Evolutionary conservation across 148 eudicot species (phyloP), one percentile per base, ranked within the genome.

Genomic region (Rhododendron ovatum): DNA sequence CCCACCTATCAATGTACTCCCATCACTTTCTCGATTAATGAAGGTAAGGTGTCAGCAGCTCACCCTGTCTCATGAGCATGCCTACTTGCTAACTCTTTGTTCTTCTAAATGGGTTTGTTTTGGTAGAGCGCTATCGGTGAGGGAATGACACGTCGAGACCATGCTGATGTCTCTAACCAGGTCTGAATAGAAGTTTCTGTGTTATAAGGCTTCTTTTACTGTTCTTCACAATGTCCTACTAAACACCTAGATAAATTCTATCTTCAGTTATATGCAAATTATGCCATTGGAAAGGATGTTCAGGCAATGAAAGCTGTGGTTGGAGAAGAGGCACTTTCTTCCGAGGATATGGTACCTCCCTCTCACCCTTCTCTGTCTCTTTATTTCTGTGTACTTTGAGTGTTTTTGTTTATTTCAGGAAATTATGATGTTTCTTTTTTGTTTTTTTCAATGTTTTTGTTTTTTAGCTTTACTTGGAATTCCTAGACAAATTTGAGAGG

Each of bases 261-360:
- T 33, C 78, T 91, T 63, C 91, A 97, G 98, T 91, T 97, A 80
- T 97, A 97, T 87, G 99, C 99, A 83, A 97, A 97, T 88, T 97
- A 97, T 89, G 99, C 99, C 80, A 97, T 97, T 65, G 99, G 99
- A 30, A 95, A 97, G 92, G 99, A 95, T 91, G 99, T 97, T 47
- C 98, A 97, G 88, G 99, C 99, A 57, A 97, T 97, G 98, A 97
- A 97, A 90, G 99, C 98, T 14, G 99, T 95, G 92, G 99, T 97
- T 73, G 99, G 99, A 85, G 99, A 97, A 90, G 98, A 97, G 91
- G 99, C 99, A 5, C 98, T 97, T 86, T 97, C 99, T 89, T 97
- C 98, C 15, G 99, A 97, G 90, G 98, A 97, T 82, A 89, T 97
- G 98, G 98, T 45, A 17, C 39, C 14, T 88, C 51, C 28, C 89